Percentiles rank a stretch among this genome's conserved stretches.
Conservation (phyloP, 2,329 filamentous ascomycete genomes). For the Phaeosphaeria sp. region DNA sequence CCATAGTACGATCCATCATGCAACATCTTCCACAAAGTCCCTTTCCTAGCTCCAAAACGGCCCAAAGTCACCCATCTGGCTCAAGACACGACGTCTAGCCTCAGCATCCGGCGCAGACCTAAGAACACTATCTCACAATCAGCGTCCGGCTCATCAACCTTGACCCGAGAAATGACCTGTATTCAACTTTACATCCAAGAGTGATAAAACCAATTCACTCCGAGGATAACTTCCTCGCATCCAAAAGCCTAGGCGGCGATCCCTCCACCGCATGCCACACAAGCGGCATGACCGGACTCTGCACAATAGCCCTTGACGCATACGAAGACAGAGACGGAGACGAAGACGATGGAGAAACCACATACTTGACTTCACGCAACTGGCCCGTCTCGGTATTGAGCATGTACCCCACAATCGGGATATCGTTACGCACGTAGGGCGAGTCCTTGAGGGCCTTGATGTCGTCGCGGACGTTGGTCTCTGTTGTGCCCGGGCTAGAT, state of each 20-base stretch:
- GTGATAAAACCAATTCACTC: background rate
- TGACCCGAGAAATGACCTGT: background rate
- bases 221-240: background rate
- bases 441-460: constrained; percentile 16
- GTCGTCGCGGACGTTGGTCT: constrained; percentile 22
- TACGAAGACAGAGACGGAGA: too few relatives aligned
- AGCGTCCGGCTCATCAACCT: background rate
- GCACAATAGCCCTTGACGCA: background rate
- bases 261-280: background rate
- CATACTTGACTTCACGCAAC: constrained; percentile 31
- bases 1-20: too few relatives aligned
- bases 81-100: constrained; percentile 14
- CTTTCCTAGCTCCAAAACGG: constrained; percentile 28
- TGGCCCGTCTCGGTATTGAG: constrained; percentile 18
- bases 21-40: too few relatives aligned
- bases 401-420: constrained; percentile 28
- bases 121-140: constrained; percentile 14
- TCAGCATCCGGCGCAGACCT: constrained; percentile 17
- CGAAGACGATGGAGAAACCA: background rate
- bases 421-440: constrained; percentile 19
- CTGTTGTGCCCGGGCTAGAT: constrained; percentile 9
- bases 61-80: constrained; percentile 25
- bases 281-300: constrained; percentile 5
- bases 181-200: background rate
- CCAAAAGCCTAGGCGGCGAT: background rate